phyloP scores from a whole-genome alignment of 2,329 filamentous ascomycete genomes.

The Talaromyces sp. region DNA sequence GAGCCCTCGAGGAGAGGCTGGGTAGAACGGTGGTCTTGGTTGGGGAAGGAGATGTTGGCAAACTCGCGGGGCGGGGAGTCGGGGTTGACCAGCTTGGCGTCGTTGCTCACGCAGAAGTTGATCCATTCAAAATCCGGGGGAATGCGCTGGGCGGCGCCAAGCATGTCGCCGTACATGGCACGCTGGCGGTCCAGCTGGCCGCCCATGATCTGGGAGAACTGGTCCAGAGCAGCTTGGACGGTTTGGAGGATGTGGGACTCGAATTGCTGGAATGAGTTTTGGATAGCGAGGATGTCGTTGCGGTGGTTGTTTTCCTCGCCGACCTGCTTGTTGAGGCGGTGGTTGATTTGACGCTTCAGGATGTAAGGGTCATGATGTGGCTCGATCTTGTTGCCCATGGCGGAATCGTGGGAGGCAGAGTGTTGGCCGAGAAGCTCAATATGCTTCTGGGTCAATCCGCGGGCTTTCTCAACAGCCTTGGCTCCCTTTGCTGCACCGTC shows the following conservation, averaged over 20 bases:
- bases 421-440: constrained; percentile 92
- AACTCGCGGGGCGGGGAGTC: constrained; percentile 73
- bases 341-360: constrained; percentile 74
- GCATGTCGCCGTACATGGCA: constrained; percentile 80
- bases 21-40: constrained; percentile 80
- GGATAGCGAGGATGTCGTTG: constrained; percentile 87
- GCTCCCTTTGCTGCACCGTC: constrained; percentile 79
- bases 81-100: constrained; percentile 75
- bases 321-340: constrained; percentile 88
- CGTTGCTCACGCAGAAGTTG: constrained; percentile 74
- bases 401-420: constrained; percentile 75
- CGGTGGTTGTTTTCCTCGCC: constrained; percentile 94
- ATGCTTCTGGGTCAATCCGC: constrained; percentile 85
- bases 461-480: constrained; percentile 90
- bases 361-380: constrained; percentile 85
- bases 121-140: constrained; percentile 90
- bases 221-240: constrained; percentile 77
- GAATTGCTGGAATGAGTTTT: constrained; percentile 84
- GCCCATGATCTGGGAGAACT: constrained; percentile 79
- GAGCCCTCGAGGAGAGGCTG: constrained; percentile 83
- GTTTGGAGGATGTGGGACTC: constrained; percentile 83
- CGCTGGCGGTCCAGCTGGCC: constrained; percentile 81
- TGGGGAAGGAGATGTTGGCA: constrained; percentile 77
- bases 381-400: constrained; percentile 67
- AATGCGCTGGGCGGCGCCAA: constrained; percentile 73